Evolutionary conservation across 164 flowering plant species (phyloP).

Genomic region (Magnolia officinalis): DNA sequence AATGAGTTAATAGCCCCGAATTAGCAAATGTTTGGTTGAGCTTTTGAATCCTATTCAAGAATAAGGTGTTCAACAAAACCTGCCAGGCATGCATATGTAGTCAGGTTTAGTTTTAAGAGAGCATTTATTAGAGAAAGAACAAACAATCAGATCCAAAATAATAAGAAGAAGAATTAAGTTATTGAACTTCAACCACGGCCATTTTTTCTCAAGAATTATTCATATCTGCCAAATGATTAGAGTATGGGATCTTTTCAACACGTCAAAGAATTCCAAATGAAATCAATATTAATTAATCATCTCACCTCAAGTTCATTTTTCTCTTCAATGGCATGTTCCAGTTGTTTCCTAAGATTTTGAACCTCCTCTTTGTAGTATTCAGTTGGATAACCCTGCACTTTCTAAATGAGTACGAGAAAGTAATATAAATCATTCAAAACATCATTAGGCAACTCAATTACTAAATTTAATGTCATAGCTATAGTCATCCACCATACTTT

Average conservation of each 20-base stretch:
- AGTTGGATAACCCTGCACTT: slow-evolving; percentile 39
- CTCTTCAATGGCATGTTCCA: slow-evolving; percentile 48
- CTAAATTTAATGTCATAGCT: neutral
- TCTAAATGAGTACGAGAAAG: slow-evolving; percentile 6
- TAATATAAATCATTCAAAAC: neutral
- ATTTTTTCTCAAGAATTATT: too few relatives aligned
- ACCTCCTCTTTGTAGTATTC: slow-evolving; percentile 46
- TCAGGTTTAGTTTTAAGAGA: neutral
- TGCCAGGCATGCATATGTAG: neutral
- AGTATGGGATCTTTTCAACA: neutral
- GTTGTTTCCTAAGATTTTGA: slow-evolving; percentile 51
- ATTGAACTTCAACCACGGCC: too few relatives aligned
- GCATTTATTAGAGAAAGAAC: neutral
- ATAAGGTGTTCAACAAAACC: too few relatives aligned
- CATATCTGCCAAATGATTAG: too few relatives aligned
- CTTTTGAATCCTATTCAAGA: too few relatives aligned
- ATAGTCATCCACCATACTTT: neutral
- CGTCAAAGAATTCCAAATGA: neutral
- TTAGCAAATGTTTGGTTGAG: too few relatives aligned
- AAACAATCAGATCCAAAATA: neutral
- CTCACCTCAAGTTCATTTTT: slow-evolving; percentile 74
- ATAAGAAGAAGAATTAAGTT: neutral
- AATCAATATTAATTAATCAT: neutral
- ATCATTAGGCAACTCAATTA: neutral
- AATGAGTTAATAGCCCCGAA: too few relatives aligned